Evolutionary conservation across 306 rosid species (phyloP), one percentile per base, ranked within the genome.

Genomic region (Gleditsia sinensis): DNA sequence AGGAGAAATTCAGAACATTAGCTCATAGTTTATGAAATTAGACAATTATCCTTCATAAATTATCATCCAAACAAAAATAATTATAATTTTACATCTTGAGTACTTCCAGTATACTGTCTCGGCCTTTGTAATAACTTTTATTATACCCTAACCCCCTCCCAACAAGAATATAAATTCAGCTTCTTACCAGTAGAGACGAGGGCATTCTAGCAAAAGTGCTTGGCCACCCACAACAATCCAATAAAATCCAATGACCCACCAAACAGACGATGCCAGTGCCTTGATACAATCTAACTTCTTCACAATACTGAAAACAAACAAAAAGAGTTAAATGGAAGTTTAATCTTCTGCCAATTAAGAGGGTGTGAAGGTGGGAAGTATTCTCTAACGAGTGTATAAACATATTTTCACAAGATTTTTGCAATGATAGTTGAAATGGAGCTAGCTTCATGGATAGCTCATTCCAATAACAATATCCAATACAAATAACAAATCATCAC

Each of bases 241-340:
- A 71, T 89, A 92, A 82, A 92, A 92, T 72, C 97, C 97, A 61
- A 88, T 71, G 53, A 85, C 84, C 97, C 97, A 92, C 97, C 97
- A 92, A 63, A 92, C 60, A n/a, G 91, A 89, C 2, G 97, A 92
- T 43, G 88, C 68, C 53, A 86, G 56, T 7, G 93, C 81, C 79
- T 86, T 89, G 60, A 84, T 62, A 2, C 92, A 85, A 69, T 92
- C 93, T 76, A 87, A 46, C 82, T 81, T 92, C 82, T 86, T 92
- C 82, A 78, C 40, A 59, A 83, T 48, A 78, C 97, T 92, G 83
- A 59, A 80, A 83, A 46, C 36, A 70, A 78, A 8, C 25, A 67
- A 39, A 39, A 19, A 54, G 51, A 61, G 37, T n/a, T n/a, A 73
- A 53, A 70, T 40, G 57, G 49, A 60, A 73, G 19, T 70, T 77